A percentile compares a stretch with the other conserved stretches of the same genome.
Evolutionary conservation across 2,329 filamentous ascomycete species (phyloP).

Genomic region (Fusarium sp.): DNA sequence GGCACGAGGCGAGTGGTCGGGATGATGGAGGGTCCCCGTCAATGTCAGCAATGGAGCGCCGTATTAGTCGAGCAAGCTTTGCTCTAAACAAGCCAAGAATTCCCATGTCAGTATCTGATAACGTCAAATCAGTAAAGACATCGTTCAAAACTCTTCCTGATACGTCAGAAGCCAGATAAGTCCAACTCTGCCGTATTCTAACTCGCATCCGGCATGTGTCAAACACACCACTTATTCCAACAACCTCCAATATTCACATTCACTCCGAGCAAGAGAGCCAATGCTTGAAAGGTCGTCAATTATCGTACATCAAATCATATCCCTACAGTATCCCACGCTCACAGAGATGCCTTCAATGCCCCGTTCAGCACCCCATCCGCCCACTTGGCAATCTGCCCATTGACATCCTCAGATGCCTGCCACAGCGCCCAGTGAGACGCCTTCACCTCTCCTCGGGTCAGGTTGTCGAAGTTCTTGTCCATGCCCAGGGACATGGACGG

Average conservation of each 20-base stretch:
- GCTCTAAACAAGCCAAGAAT: conserved; percentile 70
- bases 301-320: neutral
- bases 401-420: conserved; percentile 75
- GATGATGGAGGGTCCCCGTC: neutral
- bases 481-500: conserved; percentile 75
- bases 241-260: neutral
- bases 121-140: neutral
- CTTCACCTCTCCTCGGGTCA: conserved; percentile 71
- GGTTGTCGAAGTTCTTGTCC: conserved; percentile 68
- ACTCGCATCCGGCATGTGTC: neutral
- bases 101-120: conserved; percentile 63
- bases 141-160: neutral
- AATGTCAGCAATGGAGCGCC: neutral
- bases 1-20: neutral
- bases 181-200: conserved; percentile 26
- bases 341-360: conserved; percentile 44
- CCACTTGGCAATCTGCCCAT: conserved; percentile 72
- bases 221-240: neutral
- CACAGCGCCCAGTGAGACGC: conserved; percentile 84
- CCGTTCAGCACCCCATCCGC: conserved; percentile 57
- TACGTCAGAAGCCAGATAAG: neutral
- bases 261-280: neutral
- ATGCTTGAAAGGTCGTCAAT: neutral
- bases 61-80: conserved; percentile 63
- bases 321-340: neutral